Evolutionary conservation across 306 rosid species (phyloP).

Genomic region (Rosa lucieae): DNA sequence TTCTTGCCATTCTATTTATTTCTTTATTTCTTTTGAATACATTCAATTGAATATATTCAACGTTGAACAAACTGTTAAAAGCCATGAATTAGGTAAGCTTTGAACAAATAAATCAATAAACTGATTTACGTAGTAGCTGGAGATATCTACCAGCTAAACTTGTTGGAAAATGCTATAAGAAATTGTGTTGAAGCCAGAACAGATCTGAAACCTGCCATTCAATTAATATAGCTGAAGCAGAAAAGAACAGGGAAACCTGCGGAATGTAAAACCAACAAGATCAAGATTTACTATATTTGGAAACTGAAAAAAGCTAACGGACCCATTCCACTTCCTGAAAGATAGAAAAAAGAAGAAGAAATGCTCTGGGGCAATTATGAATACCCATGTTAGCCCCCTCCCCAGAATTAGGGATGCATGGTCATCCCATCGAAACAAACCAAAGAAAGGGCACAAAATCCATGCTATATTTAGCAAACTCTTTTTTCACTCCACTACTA

Average conservation of each 20-base stretch:
- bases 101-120: not conserved
- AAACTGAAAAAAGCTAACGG: conserved; percentile 27
- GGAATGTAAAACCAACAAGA: conserved; percentile 17
- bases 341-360: not conserved
- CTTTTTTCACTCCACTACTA: conserved; percentile 16
- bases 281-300: conserved; percentile 39
- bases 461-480: conserved; percentile 16
- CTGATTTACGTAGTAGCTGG: not conserved
- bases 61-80: not conserved
- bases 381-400: conserved; percentile 22
- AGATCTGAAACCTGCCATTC: conserved; percentile 19
- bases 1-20: not conserved
- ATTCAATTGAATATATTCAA: not conserved
- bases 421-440: not conserved
- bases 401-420: conserved; percentile 32
- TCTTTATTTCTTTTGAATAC: not conserved
- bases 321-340: conserved; percentile 16
- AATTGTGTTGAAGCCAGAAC: conserved; percentile 18
- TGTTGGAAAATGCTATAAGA: not conserved
- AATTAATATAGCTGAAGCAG: conserved; percentile 23
- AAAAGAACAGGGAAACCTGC: conserved; percentile 26
- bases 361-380: not conserved
- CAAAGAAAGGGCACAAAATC: not conserved
- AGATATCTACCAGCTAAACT: not conserved
- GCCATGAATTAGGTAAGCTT: not conserved